Evolutionary conservation across 192 early-diverging fungal species (phyloP), one percentile per base, ranked within the genome.

Genomic region (Entophlyctis helioformis): DNA sequence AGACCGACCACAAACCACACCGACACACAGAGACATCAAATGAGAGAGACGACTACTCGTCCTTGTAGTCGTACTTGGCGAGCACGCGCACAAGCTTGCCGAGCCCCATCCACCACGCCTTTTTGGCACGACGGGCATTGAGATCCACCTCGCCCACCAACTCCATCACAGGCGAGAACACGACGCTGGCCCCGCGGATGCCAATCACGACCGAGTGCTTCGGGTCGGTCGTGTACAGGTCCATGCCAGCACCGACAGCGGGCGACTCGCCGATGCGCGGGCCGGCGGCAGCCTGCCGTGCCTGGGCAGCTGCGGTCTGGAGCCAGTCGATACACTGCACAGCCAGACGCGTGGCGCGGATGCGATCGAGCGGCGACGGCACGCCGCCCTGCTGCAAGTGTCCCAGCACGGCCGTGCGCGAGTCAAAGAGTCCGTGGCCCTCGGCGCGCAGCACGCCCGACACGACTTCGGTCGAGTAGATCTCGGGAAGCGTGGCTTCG

Each of bases 311-410:
- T 24, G 75, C 67, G 38, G 68, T 36, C 57, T 94, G 79, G 51
- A 94, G 64, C 81, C 91, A 98, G 26, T 85, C 70, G 42, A 96
- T 57, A 39, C 83, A 73, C 39, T 80, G 74, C 16, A 89, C 80
- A 1, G 88, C 89, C 58, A 90, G 62, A 13, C 81, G 76, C 31
- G 82, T 89, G 13, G 91, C 95, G n/a, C 91, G 83, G 57, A 89
- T 82, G 23, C 95, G 86, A 68, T 98, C 95, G 34, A 94, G 56
- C n/a, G 95, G 92, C 21, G 82, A 82, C 19, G 95, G 90, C 10
- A 84, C 79, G 47, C 81, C 85, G 29, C 95, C 95, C 60, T 98
- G 95, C 60, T 96, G 95, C 46, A 91, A 69, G 50, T 98, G 95
- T 18, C 95, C 95, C 27, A 98, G 70, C 5, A 91, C 83, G 11